Base-by-base conservation (phyloP, 163 green algal species). In the Chlorella variabilis region DNA sequence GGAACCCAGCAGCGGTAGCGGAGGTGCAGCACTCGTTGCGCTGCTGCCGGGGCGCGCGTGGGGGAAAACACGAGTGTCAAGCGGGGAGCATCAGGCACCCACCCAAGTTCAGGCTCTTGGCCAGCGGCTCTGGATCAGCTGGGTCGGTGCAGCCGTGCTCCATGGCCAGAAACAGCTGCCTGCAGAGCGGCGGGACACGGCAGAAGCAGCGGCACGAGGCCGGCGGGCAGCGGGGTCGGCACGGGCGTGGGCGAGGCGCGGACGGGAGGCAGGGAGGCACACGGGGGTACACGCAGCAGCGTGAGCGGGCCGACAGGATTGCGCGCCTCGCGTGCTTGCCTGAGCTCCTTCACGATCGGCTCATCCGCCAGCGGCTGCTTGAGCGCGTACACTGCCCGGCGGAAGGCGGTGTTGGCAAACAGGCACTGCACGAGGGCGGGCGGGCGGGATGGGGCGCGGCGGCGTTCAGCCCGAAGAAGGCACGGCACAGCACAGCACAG, bases 391-490 rank as follows among this genome's bases (percentile, higher is more conserved):
- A 98, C 77, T 15, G 86, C 90, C 45, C 87, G 73, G 15, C 92
- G 84, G 76, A 97, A 94, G 17, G 80, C 83, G 25, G 80, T 78
- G 25, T 91, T 92, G 54, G 90, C 86, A 86, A 92, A 95, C 42
- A 99, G 89, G 86, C 94, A 97, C 91, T 99, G 96, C 69, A 31
- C 2, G 31, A 25, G 51, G n/a, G n/a, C 51, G 20, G 25, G 68
- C 41, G 13, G 18, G 15, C 17, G 39, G 17, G 7, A 21, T 9
- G 68, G 68, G 36, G 38, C 3, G 38, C 21, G 20, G 20, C 21
- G 54, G 54, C 25, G 23, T n/a, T 9, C 54, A 27, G n/a, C n/a
- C n/a, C n/a, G n/a, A n/a, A n/a, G n/a, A n/a, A n/a, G n/a, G n/a
- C n/a, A n/a, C n/a, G n/a, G n/a, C n/a, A n/a, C n/a, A n/a, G n/a